Conservation (phyloP, 1,139 yeast species). For the Yamadazyma oceani region DNA sequence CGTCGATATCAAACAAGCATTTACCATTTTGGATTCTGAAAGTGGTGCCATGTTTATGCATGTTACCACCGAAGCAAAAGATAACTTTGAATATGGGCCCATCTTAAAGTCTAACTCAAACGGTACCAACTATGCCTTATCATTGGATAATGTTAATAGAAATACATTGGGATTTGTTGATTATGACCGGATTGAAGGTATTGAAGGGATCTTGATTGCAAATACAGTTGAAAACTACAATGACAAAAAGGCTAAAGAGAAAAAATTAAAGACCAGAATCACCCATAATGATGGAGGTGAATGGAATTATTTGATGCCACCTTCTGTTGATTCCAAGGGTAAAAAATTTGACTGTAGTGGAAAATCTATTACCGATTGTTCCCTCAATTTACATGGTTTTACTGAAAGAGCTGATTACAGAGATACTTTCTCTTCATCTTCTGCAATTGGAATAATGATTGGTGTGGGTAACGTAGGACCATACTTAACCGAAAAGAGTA, state of each 20-base stretch:
- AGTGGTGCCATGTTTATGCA: slow-evolving; percentile 80
- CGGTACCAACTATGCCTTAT: slow-evolving; percentile 84
- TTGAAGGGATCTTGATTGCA: slow-evolving; percentile 84
- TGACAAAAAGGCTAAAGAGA: slow-evolving; percentile 13
- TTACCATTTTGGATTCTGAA: slow-evolving; percentile 77
- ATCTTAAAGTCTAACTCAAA: slow-evolving; percentile 91
- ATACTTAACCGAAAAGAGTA: slow-evolving; percentile 43
- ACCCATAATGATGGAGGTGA: slow-evolving; percentile 92
- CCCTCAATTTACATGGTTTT: slow-evolving; percentile 85
- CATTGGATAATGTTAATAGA: slow-evolving; percentile 76
- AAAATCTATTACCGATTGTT: slow-evolving; percentile 55
- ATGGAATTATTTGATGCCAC: slow-evolving; percentile 75
- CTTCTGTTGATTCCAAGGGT: slow-evolving; percentile 62
- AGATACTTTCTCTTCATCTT: slow-evolving; percentile 83
- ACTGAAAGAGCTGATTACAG: slow-evolving; percentile 83
- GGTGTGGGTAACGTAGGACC: slow-evolving; percentile 92
- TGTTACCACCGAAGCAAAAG: slow-evolving; percentile 61
- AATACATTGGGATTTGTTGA: slow-evolving; percentile 77
- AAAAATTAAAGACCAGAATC: slow-evolving; percentile 61
- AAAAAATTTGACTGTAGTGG: slow-evolving; percentile 56
- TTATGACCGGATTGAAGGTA: slow-evolving; percentile 77
- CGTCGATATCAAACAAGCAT: slow-evolving; percentile 70
- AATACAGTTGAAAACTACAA: slow-evolving; percentile 61
- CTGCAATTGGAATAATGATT: slow-evolving; percentile 84
- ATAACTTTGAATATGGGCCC: slow-evolving; percentile 67